Evolutionary conservation across 257 asterid genomes (phyloP).

Genomic region (Solanum pinnatisectum): DNA sequence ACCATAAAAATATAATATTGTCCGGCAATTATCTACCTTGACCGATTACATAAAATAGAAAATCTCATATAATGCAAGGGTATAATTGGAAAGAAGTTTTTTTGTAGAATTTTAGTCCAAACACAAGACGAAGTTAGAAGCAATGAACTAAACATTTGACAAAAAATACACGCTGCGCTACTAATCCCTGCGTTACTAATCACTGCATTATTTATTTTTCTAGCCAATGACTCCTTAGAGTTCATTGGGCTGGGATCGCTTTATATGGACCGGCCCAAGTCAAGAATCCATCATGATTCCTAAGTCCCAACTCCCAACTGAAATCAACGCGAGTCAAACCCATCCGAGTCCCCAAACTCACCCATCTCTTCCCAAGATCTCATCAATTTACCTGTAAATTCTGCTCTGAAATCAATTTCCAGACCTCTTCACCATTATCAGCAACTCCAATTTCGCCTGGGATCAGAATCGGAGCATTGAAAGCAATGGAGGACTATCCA

Average conservation of each 20-base stretch:
- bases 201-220: too few relatives aligned
- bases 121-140: too few relatives aligned
- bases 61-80: too few relatives aligned
- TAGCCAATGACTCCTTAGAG: too few relatives aligned
- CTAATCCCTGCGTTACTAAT: too few relatives aligned
- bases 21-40: too few relatives aligned
- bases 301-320: neutral
- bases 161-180: too few relatives aligned
- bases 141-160: too few relatives aligned
- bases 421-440: neutral
- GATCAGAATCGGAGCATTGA: neutral
- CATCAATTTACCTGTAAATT: neutral
- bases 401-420: neutral
- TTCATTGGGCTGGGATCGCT: neutral
- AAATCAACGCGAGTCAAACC: neutral
- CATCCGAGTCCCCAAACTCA: neutral
- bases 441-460: neutral
- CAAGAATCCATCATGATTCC: neutral
- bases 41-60: too few relatives aligned
- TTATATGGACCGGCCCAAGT: neutral
- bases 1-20: too few relatives aligned
- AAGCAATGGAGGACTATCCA: conserved; percentile 75
- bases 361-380: neutral
- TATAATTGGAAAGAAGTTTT: too few relatives aligned
- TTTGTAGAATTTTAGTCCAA: too few relatives aligned